Evolutionary conservation across 768 basidiomycete genomes (phyloP).

Genomic region (Kondoa subrosea): DNA sequence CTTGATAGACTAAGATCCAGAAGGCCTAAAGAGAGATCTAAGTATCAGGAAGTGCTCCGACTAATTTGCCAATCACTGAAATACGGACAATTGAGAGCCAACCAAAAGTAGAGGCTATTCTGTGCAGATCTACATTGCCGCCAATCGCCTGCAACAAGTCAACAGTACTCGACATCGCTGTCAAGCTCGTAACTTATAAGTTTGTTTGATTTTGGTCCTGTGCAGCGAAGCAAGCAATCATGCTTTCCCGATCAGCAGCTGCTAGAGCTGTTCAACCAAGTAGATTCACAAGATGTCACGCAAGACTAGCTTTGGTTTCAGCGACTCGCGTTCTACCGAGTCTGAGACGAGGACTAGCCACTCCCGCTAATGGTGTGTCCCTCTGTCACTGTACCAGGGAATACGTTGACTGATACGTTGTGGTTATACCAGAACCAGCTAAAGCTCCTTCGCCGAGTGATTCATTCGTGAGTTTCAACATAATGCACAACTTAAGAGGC

Average conservation of each 20-base stretch:
- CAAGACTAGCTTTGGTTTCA: not conserved
- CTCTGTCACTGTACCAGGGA: not conserved
- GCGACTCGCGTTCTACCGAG: not conserved
- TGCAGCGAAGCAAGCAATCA: not conserved
- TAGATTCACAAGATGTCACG: not conserved
- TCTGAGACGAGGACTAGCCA: not conserved
- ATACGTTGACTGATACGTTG: not conserved
- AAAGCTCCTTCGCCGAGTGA: slow-evolving; percentile 4
- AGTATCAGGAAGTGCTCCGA: not conserved
- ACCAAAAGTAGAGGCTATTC: not conserved
- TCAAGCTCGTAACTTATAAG: no score
- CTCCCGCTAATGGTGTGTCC: slow-evolving; percentile 1
- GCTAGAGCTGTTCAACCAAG: not conserved
- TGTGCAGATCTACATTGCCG: not conserved
- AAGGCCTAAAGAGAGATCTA: not conserved
- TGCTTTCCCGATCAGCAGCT: not conserved
- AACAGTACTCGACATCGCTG: no score
- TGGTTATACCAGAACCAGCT: not conserved
- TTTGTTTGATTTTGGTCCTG: no score
- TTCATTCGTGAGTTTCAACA: not conserved
- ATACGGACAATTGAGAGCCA: not conserved
- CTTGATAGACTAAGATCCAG: slow-evolving; percentile 1
- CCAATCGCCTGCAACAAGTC: no score
- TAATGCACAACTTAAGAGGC: not conserved
- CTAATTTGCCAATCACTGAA: not conserved